These are phyloP conservation scores for Saraca asoca DNA, from an alignment of 331 rosid species.

Conservation along the genomic window DNA sequence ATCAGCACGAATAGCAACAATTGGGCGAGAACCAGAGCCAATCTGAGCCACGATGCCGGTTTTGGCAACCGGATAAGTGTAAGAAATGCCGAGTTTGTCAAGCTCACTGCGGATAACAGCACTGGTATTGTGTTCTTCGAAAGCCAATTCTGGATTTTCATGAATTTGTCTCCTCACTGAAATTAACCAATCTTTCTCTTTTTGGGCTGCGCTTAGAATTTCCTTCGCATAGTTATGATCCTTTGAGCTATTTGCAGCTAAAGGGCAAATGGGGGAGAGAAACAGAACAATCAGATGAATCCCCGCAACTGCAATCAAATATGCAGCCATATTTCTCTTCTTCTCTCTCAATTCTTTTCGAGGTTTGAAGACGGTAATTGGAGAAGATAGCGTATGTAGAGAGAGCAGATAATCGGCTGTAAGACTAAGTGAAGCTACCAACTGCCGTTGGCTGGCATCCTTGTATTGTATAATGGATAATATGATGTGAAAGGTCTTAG, in stretches of 20 bases:
- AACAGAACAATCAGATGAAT: slow-evolving; percentile 14
- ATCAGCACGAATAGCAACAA: slow-evolving; percentile 78
- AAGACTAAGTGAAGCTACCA: too few relatives aligned
- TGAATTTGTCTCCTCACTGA: slow-evolving; percentile 67
- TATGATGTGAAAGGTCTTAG: too few relatives aligned
- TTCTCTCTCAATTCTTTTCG: background rate
- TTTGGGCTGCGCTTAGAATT: slow-evolving; percentile 50
- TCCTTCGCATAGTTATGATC: slow-evolving; percentile 36
- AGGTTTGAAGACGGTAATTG: background rate
- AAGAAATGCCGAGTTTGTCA: slow-evolving; percentile 54
- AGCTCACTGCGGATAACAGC: slow-evolving; percentile 62
- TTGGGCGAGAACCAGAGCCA: slow-evolving; percentile 62
- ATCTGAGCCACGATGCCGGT: slow-evolving; percentile 71
- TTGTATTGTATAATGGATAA: too few relatives aligned
- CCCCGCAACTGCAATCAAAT: slow-evolving; percentile 28
- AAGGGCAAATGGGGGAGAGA: slow-evolving; percentile 20
- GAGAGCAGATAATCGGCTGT: too few relatives aligned
- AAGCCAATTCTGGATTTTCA: slow-evolving; percentile 65
- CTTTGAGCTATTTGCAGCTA: slow-evolving; percentile 2
- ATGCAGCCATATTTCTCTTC: background rate
- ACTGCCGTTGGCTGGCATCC: too few relatives aligned
- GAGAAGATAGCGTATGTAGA: too few relatives aligned
- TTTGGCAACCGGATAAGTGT: slow-evolving; percentile 60
- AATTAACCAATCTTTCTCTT: slow-evolving; percentile 60
- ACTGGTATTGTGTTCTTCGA: slow-evolving; percentile 72